These are phyloP conservation scores for Phytophthora foliorum DNA, from an alignment of 352 stramenopile species.

Conservation along the genomic window DNA sequence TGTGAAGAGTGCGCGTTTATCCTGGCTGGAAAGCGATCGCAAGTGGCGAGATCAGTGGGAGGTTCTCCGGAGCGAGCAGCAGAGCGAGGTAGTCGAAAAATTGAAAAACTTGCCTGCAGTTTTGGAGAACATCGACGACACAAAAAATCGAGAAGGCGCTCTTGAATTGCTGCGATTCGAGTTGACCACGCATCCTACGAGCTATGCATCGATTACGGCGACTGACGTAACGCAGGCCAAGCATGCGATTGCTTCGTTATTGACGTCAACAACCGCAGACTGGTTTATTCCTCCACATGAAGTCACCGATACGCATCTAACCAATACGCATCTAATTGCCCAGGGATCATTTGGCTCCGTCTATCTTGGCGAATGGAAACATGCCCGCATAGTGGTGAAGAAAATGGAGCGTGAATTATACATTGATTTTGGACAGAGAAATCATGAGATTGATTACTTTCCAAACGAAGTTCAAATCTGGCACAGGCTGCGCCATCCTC, in stretches of 20 bases:
- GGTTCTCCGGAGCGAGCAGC: background rate
- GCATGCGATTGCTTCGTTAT: background rate
- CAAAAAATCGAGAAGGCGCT: background rate
- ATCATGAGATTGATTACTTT: background rate
- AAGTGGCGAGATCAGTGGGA: background rate
- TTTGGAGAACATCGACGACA: background rate
- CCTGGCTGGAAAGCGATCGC: background rate
- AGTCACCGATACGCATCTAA: background rate
- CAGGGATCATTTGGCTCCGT: background rate
- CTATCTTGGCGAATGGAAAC: background rate
- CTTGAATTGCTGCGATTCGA: background rate
- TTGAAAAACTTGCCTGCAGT: background rate
- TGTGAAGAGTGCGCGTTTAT: background rate
- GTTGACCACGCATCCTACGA: background rate
- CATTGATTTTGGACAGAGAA: background rate
- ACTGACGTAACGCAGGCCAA: background rate
- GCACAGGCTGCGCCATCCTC: constrained; percentile 15
- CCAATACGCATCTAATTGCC: background rate
- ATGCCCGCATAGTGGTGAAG: background rate
- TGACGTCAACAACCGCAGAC: background rate
- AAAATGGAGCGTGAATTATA: too few relatives aligned
- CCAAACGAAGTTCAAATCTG: constrained; percentile 22
- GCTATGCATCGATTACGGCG: background rate
- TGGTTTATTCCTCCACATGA: background rate
- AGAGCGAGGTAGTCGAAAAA: background rate